Conservation (phyloP, 306 rosid genomes). For the Vigna nakashimae region DNA sequence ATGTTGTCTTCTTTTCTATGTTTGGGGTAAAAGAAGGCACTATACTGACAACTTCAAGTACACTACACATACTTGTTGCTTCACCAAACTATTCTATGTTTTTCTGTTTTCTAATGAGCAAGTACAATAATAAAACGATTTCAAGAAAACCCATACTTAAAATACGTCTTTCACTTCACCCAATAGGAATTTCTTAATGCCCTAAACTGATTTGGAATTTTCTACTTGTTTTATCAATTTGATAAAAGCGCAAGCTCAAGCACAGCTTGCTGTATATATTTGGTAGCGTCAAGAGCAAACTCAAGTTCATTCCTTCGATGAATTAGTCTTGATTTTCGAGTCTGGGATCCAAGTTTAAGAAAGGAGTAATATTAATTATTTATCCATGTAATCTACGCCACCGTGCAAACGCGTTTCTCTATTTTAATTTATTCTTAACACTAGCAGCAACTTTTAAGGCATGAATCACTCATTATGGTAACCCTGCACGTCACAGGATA, state of each 20-base stretch:
- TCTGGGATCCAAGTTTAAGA: neutral
- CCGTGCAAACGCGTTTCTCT: neutral
- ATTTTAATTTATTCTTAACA: constrained; percentile 16
- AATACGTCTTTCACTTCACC: neutral
- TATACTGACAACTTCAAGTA: neutral
- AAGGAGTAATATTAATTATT: neutral
- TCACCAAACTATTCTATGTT: neutral
- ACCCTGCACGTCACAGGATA: constrained; percentile 22
- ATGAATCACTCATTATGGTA: constrained; percentile 22
- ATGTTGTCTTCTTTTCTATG: neutral
- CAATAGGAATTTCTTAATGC: neutral
- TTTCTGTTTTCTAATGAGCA: neutral
- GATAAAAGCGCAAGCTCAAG: neutral
- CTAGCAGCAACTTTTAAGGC: constrained; percentile 7
- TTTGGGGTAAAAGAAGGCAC: neutral
- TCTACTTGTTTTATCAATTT: neutral
- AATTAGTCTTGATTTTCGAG: neutral
- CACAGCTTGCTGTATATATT: neutral
- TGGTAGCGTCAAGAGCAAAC: neutral
- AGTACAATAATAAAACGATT: neutral
- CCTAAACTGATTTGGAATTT: neutral
- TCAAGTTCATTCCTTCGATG: neutral
- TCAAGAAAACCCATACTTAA: constrained; percentile 12
- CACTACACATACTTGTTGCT: constrained; percentile 4
- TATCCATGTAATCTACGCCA: neutral